A percentile compares a stretch with the other conserved stretches of the same genome.
These are phyloP conservation scores for Alternaria triticina DNA, from an alignment of 2,329 filamentous ascomycete genomes.

Conservation along the genomic window DNA sequence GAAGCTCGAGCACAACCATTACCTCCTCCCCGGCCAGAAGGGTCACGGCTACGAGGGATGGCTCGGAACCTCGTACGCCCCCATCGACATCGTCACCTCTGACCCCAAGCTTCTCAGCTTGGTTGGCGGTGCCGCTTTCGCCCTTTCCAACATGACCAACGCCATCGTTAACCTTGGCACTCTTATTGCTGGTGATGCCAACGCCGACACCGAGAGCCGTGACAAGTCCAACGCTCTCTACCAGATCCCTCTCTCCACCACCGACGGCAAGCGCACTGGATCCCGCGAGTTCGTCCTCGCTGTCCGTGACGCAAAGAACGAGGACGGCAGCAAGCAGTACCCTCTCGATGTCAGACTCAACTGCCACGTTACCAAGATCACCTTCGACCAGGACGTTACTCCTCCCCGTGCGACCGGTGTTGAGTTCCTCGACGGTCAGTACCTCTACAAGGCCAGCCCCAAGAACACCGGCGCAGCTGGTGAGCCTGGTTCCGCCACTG, in stretches of 20 bases:
- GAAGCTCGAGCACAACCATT: slow-evolving; percentile 61
- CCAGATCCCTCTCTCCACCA: slow-evolving; percentile 64
- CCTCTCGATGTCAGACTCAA: slow-evolving; percentile 65
- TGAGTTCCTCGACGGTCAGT: slow-evolving; percentile 51
- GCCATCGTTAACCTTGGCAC: slow-evolving; percentile 42
- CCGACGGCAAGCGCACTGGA: slow-evolving; percentile 58
- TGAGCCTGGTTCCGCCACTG: slow-evolving; percentile 43
- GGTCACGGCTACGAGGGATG: slow-evolving; percentile 67
- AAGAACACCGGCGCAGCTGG: slow-evolving; percentile 43
- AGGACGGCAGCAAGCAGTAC: slow-evolving; percentile 61
- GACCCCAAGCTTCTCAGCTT: slow-evolving; percentile 63
- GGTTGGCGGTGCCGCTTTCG: slow-evolving; percentile 59
- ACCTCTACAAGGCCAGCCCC: slow-evolving; percentile 53
- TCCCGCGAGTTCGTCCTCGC: slow-evolving; percentile 63
- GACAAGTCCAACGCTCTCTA: slow-evolving; percentile 59
- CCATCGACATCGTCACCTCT: slow-evolving; percentile 58
- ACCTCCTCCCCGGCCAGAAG: slow-evolving; percentile 50
- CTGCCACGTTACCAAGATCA: slow-evolving; percentile 70
- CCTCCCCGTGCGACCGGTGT: slow-evolving; percentile 58
- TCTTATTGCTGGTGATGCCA: slow-evolving; percentile 57
- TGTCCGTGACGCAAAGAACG: slow-evolving; percentile 56
- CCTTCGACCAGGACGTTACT: slow-evolving; percentile 67
- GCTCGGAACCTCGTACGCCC: slow-evolving; percentile 60
- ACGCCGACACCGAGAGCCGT: slow-evolving; percentile 53
- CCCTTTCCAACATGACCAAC: slow-evolving; percentile 54